These are phyloP conservation scores for Leccinum incarnatum DNA, from an alignment of 768 basidiomycete species.

Conservation along the genomic window DNA sequence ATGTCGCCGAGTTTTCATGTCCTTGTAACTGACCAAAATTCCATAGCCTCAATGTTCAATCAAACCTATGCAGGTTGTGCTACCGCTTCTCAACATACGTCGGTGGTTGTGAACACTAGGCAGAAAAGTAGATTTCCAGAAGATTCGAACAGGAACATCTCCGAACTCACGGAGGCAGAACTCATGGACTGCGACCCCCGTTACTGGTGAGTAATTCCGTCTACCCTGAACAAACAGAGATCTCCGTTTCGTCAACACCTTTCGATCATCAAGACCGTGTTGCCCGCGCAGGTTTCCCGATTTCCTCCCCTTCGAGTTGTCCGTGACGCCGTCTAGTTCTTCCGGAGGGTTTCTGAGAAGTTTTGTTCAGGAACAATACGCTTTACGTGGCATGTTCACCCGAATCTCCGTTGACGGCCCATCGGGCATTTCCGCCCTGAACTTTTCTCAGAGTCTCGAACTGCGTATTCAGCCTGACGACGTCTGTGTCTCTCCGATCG, in stretches of 20 bases:
- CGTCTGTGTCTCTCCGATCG: background rate
- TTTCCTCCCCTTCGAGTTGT: background rate
- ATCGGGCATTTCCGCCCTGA: background rate
- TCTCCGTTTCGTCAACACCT: too few relatives aligned
- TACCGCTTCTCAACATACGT: background rate
- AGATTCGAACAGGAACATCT: background rate
- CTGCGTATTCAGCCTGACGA: background rate
- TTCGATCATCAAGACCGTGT: background rate
- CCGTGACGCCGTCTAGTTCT: background rate
- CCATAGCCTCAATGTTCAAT: background rate
- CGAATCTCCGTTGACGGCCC: background rate
- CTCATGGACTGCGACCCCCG: background rate
- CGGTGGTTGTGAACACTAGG: background rate
- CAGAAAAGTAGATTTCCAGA: background rate
- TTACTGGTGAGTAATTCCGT: background rate
- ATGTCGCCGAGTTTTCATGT: background rate
- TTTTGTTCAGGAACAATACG: background rate
- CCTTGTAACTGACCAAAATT: background rate
- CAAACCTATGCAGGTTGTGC: background rate
- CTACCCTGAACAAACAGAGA: background rate
- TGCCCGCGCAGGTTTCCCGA: background rate
- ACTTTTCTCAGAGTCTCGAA: background rate
- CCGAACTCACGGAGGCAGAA: background rate
- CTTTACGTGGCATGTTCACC: background rate
- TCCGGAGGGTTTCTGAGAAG: background rate